phyloP scores from a whole-genome alignment of 2,329 filamentous ascomycete genomes.

The Pseudocercospora pini-densiflorae region DNA sequence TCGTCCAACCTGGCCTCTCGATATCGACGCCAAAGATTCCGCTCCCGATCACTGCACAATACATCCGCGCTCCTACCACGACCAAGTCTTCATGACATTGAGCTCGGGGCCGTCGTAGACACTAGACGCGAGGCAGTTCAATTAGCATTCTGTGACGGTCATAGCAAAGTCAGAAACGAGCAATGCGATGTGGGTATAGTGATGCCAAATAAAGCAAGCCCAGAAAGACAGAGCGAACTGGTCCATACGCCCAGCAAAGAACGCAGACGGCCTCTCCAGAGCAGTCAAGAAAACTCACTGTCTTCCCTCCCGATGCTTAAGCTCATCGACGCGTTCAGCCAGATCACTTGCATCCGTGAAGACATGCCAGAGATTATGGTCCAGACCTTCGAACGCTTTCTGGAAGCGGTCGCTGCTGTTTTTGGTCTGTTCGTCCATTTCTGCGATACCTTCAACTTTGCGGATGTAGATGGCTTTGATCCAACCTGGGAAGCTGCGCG shows the following conservation, averaged over 20 bases:
- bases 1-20: neutral
- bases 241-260: neutral
- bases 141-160: slow-evolving; percentile 15
- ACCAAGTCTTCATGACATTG: slow-evolving; percentile 24
- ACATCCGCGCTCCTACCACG: slow-evolving; percentile 13
- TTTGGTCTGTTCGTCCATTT: slow-evolving; percentile 75
- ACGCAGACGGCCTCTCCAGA: neutral
- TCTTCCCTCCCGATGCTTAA: slow-evolving; percentile 27
- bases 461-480: slow-evolving; percentile 83
- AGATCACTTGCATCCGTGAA: slow-evolving; percentile 78
- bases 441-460: slow-evolving; percentile 75
- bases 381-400: slow-evolving; percentile 77
- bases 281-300: slow-evolving; percentile 20
- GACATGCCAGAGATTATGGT: slow-evolving; percentile 74
- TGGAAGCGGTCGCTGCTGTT: slow-evolving; percentile 72
- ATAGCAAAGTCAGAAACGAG: neutral
- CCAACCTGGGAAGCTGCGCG: slow-evolving; percentile 71
- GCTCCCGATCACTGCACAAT: neutral
- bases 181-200: neutral
- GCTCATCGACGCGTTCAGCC: slow-evolving; percentile 44
- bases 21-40: neutral
- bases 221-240: neutral
- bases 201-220: neutral
- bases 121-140: slow-evolving; percentile 6
- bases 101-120: slow-evolving; percentile 20